phyloP scores from a whole-genome alignment of 2,329 filamentous ascomycete genomes.

The Scytalidium sp. region DNA sequence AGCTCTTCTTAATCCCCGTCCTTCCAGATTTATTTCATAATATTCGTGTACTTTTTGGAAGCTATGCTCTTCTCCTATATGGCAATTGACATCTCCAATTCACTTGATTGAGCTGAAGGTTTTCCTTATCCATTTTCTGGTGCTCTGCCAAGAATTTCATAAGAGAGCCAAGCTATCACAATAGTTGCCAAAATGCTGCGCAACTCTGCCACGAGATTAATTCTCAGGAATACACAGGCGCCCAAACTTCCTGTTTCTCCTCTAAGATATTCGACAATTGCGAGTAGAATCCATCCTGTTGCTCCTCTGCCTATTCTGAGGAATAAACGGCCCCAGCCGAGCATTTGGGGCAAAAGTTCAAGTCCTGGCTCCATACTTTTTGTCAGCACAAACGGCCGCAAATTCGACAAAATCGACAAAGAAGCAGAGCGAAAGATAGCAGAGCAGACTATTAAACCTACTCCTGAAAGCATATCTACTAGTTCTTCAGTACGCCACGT shows the following conservation, averaged over 20 bases:
- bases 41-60: background rate
- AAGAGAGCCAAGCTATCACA: conserved; percentile 7
- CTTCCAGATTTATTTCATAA: background rate
- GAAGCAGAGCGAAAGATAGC: conserved; percentile 54
- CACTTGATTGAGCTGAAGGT: background rate
- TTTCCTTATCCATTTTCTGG: background rate
- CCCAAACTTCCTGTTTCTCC: conserved; percentile 18
- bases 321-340: conserved; percentile 19
- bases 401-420: conserved; percentile 43
- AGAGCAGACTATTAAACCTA: conserved; percentile 52
- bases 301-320: conserved; percentile 15
- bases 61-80: background rate
- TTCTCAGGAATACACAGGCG: conserved; percentile 24
- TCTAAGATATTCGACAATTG: conserved; percentile 22
- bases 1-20: background rate
- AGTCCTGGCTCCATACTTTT: conserved; percentile 47
- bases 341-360: conserved; percentile 22
- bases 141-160: background rate
- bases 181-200: conserved; percentile 25
- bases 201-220: conserved; percentile 22
- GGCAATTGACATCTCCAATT: background rate
- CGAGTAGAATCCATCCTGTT: conserved; percentile 15
- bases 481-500: conserved; percentile 54
- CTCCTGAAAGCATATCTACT: conserved; percentile 58
- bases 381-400: conserved; percentile 28